Evolutionary conservation across 495 filamentous ascomycete genomes (phyloP).

Genomic region (Penicillium fimorum): DNA sequence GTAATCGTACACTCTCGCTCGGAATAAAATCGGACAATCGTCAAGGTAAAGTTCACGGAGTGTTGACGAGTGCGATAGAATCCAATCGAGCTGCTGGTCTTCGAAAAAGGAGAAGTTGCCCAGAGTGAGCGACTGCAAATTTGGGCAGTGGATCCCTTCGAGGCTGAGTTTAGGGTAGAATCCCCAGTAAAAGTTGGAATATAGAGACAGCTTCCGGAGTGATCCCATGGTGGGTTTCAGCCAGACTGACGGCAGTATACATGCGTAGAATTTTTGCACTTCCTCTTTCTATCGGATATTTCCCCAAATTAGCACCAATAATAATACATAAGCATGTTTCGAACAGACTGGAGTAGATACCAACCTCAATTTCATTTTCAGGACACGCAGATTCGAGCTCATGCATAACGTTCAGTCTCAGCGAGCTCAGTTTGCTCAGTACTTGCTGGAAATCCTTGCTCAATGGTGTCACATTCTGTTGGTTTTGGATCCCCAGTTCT

Average conservation of each 20-base stretch:
- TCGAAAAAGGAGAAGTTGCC: slow-evolving; percentile 27
- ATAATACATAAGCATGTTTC: background rate
- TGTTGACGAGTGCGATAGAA: slow-evolving; percentile 21
- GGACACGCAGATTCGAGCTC: slow-evolving; percentile 11
- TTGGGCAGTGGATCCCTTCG: slow-evolving; percentile 20
- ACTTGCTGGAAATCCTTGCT: slow-evolving; percentile 8
- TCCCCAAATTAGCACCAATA: background rate
- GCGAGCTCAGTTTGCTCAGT: slow-evolving; percentile 10
- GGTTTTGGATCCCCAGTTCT: slow-evolving; percentile 23
- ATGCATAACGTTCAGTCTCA: slow-evolving; percentile 23
- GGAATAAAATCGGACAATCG: slow-evolving; percentile 21
- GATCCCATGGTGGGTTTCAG: slow-evolving; percentile 20
- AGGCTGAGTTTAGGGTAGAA: slow-evolving; percentile 24
- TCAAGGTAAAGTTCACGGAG: slow-evolving; percentile 26
- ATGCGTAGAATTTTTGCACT: slow-evolving; percentile 14
- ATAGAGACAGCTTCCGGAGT: slow-evolving; percentile 28
- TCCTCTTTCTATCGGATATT: background rate
- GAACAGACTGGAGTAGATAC: background rate
- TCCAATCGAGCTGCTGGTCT: slow-evolving; percentile 30
- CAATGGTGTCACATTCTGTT: slow-evolving; percentile 18
- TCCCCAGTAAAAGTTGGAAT: slow-evolving; percentile 22
- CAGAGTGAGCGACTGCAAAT: slow-evolving; percentile 23
- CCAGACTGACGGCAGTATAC: slow-evolving; percentile 20
- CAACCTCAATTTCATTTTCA: slow-evolving; percentile 20
- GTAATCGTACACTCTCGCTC: slow-evolving; percentile 2